A percentile compares a stretch with the other conserved stretches of the same genome.
phyloP scores from a whole-genome alignment of 177 flowering plant genomes.

The Telopea speciosissima region DNA sequence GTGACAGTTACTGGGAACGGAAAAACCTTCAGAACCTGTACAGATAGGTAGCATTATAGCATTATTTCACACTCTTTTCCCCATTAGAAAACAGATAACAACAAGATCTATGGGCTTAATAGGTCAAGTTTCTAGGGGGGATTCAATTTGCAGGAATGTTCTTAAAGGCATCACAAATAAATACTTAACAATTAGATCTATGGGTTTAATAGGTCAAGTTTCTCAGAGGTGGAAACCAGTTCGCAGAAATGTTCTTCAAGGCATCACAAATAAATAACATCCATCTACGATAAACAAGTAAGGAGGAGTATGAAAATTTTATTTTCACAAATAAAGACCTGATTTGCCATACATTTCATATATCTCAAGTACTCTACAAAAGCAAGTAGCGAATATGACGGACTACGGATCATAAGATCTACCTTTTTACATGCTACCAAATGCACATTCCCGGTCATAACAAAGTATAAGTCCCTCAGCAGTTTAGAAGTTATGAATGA shows the following conservation, averaged over 20 bases:
- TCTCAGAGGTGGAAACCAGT: too few relatives aligned
- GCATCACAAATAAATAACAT: too few relatives aligned
- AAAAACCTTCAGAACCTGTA: constrained; percentile 57
- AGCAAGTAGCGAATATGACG: neutral
- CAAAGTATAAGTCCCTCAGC: neutral
- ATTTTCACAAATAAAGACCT: too few relatives aligned
- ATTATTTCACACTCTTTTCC: neutral
- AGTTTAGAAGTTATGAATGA: neutral
- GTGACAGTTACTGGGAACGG: constrained; percentile 65
- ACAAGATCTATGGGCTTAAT: neutral
- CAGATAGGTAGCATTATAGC: neutral
- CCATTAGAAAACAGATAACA: neutral
- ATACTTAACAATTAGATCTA: too few relatives aligned
- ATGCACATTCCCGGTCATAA: neutral
- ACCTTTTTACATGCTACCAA: neutral
- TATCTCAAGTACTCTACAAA: too few relatives aligned
- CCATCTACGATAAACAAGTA: neutral
- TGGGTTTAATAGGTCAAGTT: too few relatives aligned
- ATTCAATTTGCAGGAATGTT: neutral
- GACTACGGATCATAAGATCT: neutral
- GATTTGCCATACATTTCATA: too few relatives aligned
- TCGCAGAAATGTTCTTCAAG: too few relatives aligned
- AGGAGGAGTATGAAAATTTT: neutral
- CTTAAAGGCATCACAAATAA: neutral
- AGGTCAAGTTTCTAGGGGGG: neutral